phyloP scores from a whole-genome alignment of 768 basidiomycete genomes.

The Lepiota brunneoincarnata region DNA sequence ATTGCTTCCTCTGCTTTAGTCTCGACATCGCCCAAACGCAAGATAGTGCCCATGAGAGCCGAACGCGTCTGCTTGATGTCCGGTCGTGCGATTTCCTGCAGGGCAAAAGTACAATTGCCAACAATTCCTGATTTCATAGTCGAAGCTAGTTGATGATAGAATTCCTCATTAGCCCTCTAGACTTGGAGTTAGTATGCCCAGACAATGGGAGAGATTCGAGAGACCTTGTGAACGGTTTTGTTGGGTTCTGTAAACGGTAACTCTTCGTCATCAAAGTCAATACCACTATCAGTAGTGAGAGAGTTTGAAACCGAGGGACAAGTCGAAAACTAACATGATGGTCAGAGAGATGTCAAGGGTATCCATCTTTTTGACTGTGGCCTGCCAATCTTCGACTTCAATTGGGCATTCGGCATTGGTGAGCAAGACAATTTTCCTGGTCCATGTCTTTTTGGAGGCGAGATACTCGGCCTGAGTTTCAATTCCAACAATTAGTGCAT shows the following conservation, averaged over 20 bases:
- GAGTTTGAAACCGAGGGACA: background rate
- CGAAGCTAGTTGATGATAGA: conserved; percentile 50
- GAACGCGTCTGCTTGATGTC: conserved; percentile 72
- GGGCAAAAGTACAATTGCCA: conserved; percentile 63
- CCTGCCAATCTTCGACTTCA: conserved; percentile 75
- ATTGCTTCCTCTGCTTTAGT: conserved; percentile 67
- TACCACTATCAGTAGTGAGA: conserved; percentile 51
- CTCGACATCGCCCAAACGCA: conserved; percentile 79
- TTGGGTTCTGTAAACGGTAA: conserved; percentile 59
- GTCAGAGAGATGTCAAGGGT: conserved; percentile 53
- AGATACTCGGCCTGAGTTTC: conserved; percentile 75
- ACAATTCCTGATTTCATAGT: conserved; percentile 48
- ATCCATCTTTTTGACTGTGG: conserved; percentile 63
- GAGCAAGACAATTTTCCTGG: conserved; percentile 75
- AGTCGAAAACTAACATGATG: conserved; percentile 55
- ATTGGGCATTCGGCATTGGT: conserved; percentile 84
- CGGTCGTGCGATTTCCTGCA: conserved; percentile 59
- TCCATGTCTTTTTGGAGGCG: conserved; percentile 76
- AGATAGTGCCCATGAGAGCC: conserved; percentile 52
- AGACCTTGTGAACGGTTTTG: conserved; percentile 75
- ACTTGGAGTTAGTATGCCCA: background rate
- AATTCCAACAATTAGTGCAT: conserved; percentile 83
- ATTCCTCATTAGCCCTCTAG: conserved; percentile 70
- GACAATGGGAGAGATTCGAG: background rate
- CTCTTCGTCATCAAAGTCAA: conserved; percentile 83